Conservation (phyloP, 371 early-diverging fungal genomes). For the Actinomortierella wolfii region DNA sequence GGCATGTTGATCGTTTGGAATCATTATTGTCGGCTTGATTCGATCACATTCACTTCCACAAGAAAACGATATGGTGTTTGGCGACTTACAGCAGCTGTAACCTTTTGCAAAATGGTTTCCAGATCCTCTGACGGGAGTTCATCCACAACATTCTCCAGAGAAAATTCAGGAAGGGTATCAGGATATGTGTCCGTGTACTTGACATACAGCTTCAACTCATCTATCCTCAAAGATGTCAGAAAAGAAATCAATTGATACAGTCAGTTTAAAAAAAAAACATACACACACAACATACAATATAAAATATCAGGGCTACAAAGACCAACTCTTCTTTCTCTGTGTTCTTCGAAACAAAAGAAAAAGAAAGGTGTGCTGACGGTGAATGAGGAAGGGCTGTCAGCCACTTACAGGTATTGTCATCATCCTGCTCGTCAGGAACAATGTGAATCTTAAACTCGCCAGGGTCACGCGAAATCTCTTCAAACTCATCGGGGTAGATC, state of each 20-base stretch:
- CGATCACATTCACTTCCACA: too few species aligned
- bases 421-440: conserved; percentile 61
- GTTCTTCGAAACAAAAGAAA: not conserved
- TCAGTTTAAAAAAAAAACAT: not conserved
- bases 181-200: conserved; percentile 89
- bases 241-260: not conserved
- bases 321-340: conserved; percentile 22
- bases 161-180: conserved; percentile 77
- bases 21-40: too few species aligned
- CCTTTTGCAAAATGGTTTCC: conserved; percentile 50
- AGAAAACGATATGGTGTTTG: too few species aligned
- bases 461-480: conserved; percentile 53
- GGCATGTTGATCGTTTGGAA: too few species aligned
- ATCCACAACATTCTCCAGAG: conserved; percentile 60
- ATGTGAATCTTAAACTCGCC: conserved; percentile 51
- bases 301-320: too few species aligned
- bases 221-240: conserved; percentile 25
- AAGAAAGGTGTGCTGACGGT: not conserved
- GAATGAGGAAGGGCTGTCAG: not conserved
- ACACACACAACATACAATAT: conserved; percentile 1
- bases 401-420: conserved; percentile 55
- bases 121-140: conserved; percentile 53
- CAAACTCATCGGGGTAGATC: conserved; percentile 91
- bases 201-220: conserved; percentile 63
- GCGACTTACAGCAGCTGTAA: conserved; percentile 56